Conservation (phyloP, 768 basidiomycete species). For the Mycena belliarum region DNA sequence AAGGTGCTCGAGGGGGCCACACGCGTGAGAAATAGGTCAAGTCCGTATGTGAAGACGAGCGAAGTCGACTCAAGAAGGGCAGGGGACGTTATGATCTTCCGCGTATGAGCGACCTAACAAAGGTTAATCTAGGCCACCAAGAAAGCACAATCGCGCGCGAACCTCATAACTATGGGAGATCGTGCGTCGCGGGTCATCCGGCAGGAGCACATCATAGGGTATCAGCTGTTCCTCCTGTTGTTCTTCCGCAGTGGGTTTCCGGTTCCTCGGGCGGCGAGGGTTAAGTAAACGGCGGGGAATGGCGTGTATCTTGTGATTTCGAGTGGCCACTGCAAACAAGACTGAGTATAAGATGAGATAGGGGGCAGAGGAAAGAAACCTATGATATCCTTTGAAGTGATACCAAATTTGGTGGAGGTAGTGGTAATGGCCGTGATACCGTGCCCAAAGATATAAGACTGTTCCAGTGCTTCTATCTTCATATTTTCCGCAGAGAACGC, state of each 20-base stretch:
- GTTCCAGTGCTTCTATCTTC: conserved; percentile 60
- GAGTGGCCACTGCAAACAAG: conserved; percentile 64
- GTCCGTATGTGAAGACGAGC: conserved; percentile 80
- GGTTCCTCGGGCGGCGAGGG: conserved; percentile 74
- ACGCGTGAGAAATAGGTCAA: conserved; percentile 88
- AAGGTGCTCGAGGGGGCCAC: conserved; percentile 88
- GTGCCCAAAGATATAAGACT: conserved; percentile 69
- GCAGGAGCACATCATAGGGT: conserved; percentile 80
- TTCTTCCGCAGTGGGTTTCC: conserved; percentile 75
- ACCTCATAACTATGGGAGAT: conserved; percentile 54
- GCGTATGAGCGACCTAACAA: conserved; percentile 65
- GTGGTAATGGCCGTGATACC: conserved; percentile 69
- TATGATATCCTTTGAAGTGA: conserved; percentile 83
- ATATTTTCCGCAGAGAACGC: conserved; percentile 51
- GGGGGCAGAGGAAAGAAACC: conserved; percentile 46
- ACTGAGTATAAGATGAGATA: neutral
- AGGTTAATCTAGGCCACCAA: neutral
- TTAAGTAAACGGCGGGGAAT: conserved; percentile 76
- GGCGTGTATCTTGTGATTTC: conserved; percentile 70
- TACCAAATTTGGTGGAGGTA: conserved; percentile 87
- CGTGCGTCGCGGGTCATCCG: conserved; percentile 62
- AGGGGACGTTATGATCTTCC: conserved; percentile 73
- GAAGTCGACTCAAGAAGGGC: conserved; percentile 92
- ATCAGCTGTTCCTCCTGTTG: conserved; percentile 78
- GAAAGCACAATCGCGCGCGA: neutral